Base-by-base conservation (phyloP, 2,329 filamentous ascomycete genomes). In the Fusarium illudens region DNA sequence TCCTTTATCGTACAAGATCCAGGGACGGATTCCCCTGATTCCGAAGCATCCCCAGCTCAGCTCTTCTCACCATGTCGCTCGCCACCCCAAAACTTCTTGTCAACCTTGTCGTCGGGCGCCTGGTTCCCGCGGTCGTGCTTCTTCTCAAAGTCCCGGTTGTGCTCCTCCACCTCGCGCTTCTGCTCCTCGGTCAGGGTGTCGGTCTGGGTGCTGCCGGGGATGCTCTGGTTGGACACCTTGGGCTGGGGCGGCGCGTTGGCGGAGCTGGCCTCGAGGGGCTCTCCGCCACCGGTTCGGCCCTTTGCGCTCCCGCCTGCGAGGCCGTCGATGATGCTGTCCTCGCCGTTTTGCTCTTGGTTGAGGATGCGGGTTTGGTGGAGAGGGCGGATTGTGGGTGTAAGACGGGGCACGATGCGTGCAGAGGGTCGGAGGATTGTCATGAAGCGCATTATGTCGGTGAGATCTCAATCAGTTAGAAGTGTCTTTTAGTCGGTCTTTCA, bases 121-220 rank as follows among this genome's bases (percentile, higher is more conserved):
- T 67, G 44, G 6, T 76, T 70, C 0, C 82, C 80, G 12, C 76
- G 79, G 60, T 86, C 87, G 70, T 89, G 83, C 65, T 83, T 83
- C 69, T 81, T 73, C 49, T 84, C 84, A 74, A 89, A 89, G 1
- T 89, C 85, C 66, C 64, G 66, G 62, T 90, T 90, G 72, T 90
- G 87, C 76, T 81, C 74, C 54, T 87, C 82, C 15, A 89, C 87
- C 76, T 89, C 86, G 42, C 78, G 78, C 75, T 84, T 80, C 76
- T 88, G 84, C 73, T 85, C 84, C 60, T 83, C 76, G 20, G 78
- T 84, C 63, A 87, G 70, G 7, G 77, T 72, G 53, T 76, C 68
- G 1, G 52, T 55, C 12, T 70, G 49, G 4, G 66, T 67, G 36
- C 74, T 71, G 4, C 78, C 80, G 0, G 81, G 79, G 10, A 84